A percentile compares a stretch with the other conserved stretches of the same genome.
Evolutionary conservation across 139 green algal species (phyloP).

Genomic region (Gonium pectorale): DNA sequence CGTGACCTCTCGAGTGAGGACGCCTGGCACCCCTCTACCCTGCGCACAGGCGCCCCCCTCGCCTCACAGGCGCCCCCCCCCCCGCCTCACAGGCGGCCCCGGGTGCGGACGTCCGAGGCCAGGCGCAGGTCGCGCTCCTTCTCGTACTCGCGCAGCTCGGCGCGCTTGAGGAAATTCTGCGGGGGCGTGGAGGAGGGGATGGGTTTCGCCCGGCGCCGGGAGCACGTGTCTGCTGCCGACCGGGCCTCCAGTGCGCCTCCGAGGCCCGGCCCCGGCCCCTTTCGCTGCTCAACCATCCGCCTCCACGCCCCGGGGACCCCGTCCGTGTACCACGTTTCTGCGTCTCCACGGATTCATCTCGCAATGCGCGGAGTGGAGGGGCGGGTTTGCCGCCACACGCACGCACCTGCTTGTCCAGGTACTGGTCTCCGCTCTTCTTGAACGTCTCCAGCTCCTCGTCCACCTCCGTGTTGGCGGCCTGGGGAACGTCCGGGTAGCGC

Average conservation of each 20-base stretch:
- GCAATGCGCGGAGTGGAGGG: too few species aligned
- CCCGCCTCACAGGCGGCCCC: conserved; percentile 40
- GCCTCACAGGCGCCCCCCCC: background rate
- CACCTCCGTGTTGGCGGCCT: conserved; percentile 66
- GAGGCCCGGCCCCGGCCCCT: too few species aligned
- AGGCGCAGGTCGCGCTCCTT: conserved; percentile 83
- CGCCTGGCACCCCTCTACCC: background rate
- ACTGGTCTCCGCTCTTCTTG: conserved; percentile 78
- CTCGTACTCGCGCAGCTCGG: conserved; percentile 91
- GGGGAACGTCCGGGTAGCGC: too few species aligned
- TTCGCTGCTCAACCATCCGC: too few species aligned
- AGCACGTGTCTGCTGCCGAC: too few species aligned
- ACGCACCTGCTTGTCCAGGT: conserved; percentile 80
- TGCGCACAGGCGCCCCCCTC: background rate
- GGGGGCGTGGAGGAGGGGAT: background rate
- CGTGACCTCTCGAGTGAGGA: too few species aligned
- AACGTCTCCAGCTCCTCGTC: conserved; percentile 90
- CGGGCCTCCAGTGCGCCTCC: too few species aligned
- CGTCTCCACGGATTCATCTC: too few species aligned
- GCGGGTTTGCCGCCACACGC: too few species aligned
- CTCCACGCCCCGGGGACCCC: too few species aligned
- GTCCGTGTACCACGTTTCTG: too few species aligned
- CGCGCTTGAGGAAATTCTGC: conserved; percentile 85
- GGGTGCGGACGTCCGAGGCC: conserved; percentile 66
- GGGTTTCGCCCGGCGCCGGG: too few species aligned